Conservation (phyloP, 768 basidiomycete species). For the Pleurotus citrinopileatus region DNA sequence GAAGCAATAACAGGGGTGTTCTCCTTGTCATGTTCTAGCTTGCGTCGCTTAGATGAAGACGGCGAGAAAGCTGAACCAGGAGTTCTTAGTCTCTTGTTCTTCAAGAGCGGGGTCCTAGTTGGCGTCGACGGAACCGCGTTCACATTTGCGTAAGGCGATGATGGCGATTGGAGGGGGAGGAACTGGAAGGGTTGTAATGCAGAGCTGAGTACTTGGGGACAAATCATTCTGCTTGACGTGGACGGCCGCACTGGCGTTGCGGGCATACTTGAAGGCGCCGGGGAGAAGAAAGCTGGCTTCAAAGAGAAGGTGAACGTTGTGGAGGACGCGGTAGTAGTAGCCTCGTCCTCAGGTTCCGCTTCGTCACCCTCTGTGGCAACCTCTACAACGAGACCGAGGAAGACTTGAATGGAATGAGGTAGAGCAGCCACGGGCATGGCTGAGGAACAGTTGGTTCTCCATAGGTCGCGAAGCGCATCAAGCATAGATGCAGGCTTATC, state of each 20-base stretch:
- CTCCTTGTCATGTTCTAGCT: constrained; percentile 50
- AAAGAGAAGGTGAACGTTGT: too few species aligned
- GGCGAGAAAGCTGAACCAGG: constrained; percentile 19
- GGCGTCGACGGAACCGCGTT: constrained; percentile 27
- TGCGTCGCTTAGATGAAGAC: constrained; percentile 31
- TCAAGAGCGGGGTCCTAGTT: constrained; percentile 19
- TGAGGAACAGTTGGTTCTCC: constrained; percentile 47
- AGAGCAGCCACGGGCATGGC: constrained; percentile 48
- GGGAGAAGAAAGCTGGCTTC: too few species aligned
- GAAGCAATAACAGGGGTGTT: constrained; percentile 48
- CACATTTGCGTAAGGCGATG: constrained; percentile 16
- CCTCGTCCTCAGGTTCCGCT: constrained; percentile 7
- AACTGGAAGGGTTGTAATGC: constrained; percentile 22
- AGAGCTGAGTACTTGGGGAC: constrained; percentile 23
- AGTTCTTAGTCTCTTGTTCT: constrained; percentile 13
- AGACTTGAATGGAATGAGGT: constrained; percentile 42
- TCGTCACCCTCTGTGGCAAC: background rate
- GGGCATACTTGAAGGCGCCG: constrained; percentile 32
- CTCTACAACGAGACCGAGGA: constrained; percentile 10
- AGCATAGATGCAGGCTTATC: constrained; percentile 41
- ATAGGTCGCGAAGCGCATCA: constrained; percentile 61
- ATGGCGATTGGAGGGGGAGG: constrained; percentile 21
- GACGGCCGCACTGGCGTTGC: constrained; percentile 13
- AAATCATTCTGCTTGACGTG: background rate
- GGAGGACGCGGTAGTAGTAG: constrained; percentile 15